Evolutionary conservation across 129 eudicot species (phyloP), one percentile per base, ranked within the genome.

Genomic region (Dittrichia graveolens): DNA sequence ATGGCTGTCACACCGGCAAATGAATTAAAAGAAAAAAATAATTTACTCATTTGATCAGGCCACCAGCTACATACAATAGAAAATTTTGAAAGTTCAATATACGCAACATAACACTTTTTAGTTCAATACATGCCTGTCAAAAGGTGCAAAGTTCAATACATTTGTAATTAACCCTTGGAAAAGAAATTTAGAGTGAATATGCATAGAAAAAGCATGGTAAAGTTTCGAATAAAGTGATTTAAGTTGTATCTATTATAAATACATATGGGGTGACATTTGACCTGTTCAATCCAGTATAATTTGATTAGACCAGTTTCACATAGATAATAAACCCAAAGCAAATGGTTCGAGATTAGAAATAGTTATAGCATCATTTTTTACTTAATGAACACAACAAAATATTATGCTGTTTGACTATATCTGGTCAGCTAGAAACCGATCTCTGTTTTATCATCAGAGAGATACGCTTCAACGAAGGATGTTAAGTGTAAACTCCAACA

Each of bases 371-470:
- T 5, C 48, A 44, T 7, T 45, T 43, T 57, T 24, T 57, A 44
- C 14, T 43, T 19, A 16, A 38, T 44, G 5, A 34, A 34, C 15
- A n/a, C 8, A 60, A 13, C 5, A 60, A 44, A 61, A 50, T 34
- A 73, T 14, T 15, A 14, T 15, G 61, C 11, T 3, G 53, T 16
- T 49, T 60, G 47, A 62, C 8, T 43, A 73, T 56, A 46, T 69
- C 94, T 82, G 87, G 94, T 88, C 94, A 88, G 89, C 76, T 54
- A 78, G 47, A 0, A 80, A 73, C 87, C 90, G 43, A 67, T 88
- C 94, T 83, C 90, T 61, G 69, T 74, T 69, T 83, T 79, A 61
- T 83, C 87, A 78, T 75, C 94, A 88, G 52, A 74, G 35, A 76
- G 81, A 74, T 67, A 66, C 85, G 49, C 90, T 85, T 80, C 90